These are phyloP conservation scores for Cyberlindnera xishuangbannaensis DNA, from an alignment of 805 yeast genomes.

Conservation along the genomic window DNA sequence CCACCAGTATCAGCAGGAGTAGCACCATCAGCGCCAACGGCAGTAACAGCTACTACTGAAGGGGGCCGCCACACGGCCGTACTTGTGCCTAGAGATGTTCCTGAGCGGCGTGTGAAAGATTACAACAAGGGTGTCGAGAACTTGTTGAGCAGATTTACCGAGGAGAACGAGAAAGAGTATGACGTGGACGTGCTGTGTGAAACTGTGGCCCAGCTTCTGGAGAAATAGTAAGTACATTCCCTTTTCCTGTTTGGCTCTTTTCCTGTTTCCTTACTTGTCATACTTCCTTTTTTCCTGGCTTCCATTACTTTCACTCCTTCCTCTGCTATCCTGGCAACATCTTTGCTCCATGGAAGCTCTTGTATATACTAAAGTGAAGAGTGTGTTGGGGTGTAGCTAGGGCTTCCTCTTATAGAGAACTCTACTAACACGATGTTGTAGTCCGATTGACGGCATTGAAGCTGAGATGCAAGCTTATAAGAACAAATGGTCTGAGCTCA, in stretches of 20 bases:
- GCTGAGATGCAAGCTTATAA: constrained; percentile 24
- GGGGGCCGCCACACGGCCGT: constrained; percentile 17
- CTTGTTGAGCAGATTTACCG: constrained; percentile 27
- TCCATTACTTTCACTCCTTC: too few relatives aligned
- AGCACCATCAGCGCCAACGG: too few relatives aligned
- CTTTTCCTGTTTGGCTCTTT: too few relatives aligned
- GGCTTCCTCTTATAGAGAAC: too few relatives aligned
- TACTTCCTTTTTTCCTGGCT: too few relatives aligned
- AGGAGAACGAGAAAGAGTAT: constrained; percentile 27
- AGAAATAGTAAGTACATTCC: constrained; percentile 20
- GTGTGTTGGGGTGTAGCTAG: too few relatives aligned
- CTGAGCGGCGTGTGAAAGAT: constrained; percentile 11
- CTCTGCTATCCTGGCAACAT: too few relatives aligned
- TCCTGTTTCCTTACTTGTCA: too few relatives aligned
- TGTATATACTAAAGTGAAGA: too few relatives aligned
- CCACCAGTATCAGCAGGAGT: too few relatives aligned
- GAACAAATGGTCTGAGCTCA: constrained; percentile 30
- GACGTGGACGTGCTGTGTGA: constrained; percentile 41
- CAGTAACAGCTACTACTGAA: too few relatives aligned
- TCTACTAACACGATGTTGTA: constrained; percentile 5
- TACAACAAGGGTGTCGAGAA: constrained; percentile 27
- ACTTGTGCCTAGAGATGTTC: constrained; percentile 20
- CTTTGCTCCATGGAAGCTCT: too few relatives aligned
- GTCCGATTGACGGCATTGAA: constrained; percentile 33
- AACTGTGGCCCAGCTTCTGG: constrained; percentile 32